Evolutionary conservation across 148 eudicot species (phyloP), one percentile per base, ranked within the genome.

Genomic region (Amaranthus palmeri): DNA sequence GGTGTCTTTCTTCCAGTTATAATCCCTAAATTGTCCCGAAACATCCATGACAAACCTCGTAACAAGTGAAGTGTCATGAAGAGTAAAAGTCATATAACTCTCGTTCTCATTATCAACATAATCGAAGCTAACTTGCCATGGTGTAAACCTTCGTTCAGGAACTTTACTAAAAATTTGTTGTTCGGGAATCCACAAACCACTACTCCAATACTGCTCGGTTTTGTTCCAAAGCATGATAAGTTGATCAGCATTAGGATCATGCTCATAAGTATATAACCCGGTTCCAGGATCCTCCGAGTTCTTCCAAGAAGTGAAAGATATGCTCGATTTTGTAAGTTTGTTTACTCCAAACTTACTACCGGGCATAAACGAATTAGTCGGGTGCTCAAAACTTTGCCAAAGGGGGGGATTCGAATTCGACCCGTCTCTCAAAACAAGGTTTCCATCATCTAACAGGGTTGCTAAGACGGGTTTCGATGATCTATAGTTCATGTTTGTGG

Each of bases 31-130:
- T 47, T 85, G 86, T 55, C 91, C 91, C 12, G 91, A 81, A 46
- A 68, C 66, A 76, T 85, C 88, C 88, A 87, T 85, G 7, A 83
- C 70, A 41, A 85, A 82, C 69, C 86, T 81, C 0, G 91, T 79
- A 56, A 79, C 71, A 58, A 74, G 65, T 6, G 88, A 51, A 41
- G 84, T 72, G 74, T 80, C 65, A 52, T 75, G 69, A 14, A 83
- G 47, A 44, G 79, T 77, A 67, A 83, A 87, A 2, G 77, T 81
- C 47, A 87, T 83, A 69, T 85, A 87, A 62, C 83, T 87, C 84
- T 85, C 88, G 49, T 87, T 81, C 8, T 44, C 73, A 55, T 83
- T 87, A 51, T 76, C 62, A 2, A 72, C 41, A 78, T 83, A 87
- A 67, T 82, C 83, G 52, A 85, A 87, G 65, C 77, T 78, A 70